phyloP scores from a whole-genome alignment of 2,329 filamentous ascomycete genomes.

The Alternaria arborescens region DNA sequence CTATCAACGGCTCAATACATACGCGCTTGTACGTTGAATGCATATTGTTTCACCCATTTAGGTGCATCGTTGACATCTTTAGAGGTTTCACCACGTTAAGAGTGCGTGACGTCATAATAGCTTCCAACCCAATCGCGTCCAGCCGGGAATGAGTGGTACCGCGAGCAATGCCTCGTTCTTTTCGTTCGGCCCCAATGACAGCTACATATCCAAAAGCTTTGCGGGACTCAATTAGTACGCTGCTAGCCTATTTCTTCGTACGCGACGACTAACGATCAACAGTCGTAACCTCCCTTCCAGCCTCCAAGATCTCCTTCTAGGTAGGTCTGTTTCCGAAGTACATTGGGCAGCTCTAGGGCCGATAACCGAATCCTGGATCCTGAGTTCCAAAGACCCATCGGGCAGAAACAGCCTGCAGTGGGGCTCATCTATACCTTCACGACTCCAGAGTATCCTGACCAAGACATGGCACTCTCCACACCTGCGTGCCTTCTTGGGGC shows the following conservation, averaged over 20 bases:
- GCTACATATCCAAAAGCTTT: slow-evolving; percentile 44
- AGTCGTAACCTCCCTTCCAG: slow-evolving; percentile 43
- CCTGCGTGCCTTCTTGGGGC: slow-evolving; percentile 43
- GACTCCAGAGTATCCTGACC: slow-evolving; percentile 30
- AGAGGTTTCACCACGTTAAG: not conserved
- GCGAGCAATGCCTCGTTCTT: slow-evolving; percentile 42
- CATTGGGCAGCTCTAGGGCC: slow-evolving; percentile 46
- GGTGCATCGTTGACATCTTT: not conserved
- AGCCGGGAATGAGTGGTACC: slow-evolving; percentile 37
- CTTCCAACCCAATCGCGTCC: slow-evolving; percentile 31
- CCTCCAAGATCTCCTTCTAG: slow-evolving; percentile 37
- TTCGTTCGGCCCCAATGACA: slow-evolving; percentile 45
- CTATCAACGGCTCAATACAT: not conserved
- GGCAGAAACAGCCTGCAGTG: slow-evolving; percentile 41
- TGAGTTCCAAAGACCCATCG: slow-evolving; percentile 41
- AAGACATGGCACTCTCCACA: slow-evolving; percentile 42
- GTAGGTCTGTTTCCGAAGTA: slow-evolving; percentile 36
- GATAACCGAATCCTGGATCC: slow-evolving; percentile 43
- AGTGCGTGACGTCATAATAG: slow-evolving; percentile 40
- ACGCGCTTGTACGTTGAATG: not conserved
- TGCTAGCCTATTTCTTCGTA: no score
- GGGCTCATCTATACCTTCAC: slow-evolving; percentile 34
- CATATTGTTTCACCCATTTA: not conserved
- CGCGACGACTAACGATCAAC: slow-evolving; percentile 9
- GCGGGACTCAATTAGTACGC: slow-evolving; percentile 45